Evolutionary conservation across 257 asterid genomes (phyloP).

Genomic region (Ligustrum vulgare): DNA sequence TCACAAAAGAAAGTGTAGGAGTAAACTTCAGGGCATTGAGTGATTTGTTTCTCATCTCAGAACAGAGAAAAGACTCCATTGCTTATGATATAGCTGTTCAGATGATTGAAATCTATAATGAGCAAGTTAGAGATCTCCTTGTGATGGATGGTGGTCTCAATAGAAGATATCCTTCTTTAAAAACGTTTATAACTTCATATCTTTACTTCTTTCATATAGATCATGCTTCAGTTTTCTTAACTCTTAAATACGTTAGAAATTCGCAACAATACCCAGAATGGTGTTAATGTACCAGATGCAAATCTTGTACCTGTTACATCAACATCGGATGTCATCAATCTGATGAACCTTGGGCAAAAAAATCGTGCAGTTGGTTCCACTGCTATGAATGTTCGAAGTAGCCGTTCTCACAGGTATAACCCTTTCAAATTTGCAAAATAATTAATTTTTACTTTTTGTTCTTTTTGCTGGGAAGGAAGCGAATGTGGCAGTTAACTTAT

Average conservation of each 20-base stretch:
- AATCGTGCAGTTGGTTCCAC: conserved; percentile 82
- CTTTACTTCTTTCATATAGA: not conserved
- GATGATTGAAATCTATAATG: conserved; percentile 93
- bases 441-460: not conserved
- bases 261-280: conserved; percentile 57
- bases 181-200: conserved; percentile 12
- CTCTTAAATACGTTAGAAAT: conserved; percentile 62
- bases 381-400: conserved; percentile 70
- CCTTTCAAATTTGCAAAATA: conserved; percentile 1
- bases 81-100: conserved; percentile 74
- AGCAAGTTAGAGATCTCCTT: conserved; percentile 91
- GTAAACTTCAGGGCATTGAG: conserved; percentile 79
- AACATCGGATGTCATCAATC: conserved; percentile 60
- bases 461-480: not conserved
- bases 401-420: conserved; percentile 83
- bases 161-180: conserved; percentile 60
- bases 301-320: conserved; percentile 63
- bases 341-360: conserved; percentile 78
- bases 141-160: conserved; percentile 60
- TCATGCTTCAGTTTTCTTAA: conserved; percentile 39
- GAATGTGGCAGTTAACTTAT: not conserved
- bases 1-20: conserved; percentile 64
- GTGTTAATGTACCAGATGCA: conserved; percentile 68
- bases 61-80: conserved; percentile 70
- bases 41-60: conserved; percentile 72